phyloP scores from a whole-genome alignment of 306 rosid species.

The Inga oerstediana region DNA sequence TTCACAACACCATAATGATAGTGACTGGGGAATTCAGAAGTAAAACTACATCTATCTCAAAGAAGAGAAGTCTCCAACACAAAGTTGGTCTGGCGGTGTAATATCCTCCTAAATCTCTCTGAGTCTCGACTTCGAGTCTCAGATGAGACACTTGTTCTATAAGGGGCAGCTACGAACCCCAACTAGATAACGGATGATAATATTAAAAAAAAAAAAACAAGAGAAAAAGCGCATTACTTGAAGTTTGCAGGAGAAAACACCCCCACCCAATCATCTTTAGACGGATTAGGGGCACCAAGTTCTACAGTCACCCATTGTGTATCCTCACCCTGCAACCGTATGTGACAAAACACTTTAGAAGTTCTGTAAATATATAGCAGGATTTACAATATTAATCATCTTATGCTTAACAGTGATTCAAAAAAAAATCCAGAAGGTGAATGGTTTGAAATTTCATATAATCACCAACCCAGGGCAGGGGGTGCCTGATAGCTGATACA shows the following conservation, averaged over 20 bases:
- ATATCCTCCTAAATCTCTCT: no score
- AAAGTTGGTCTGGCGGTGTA: no score
- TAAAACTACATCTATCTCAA: background rate
- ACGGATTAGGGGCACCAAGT: slow-evolving; percentile 39
- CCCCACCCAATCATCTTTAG: slow-evolving; percentile 59
- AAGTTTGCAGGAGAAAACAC: slow-evolving; percentile 66
- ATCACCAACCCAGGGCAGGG: background rate
- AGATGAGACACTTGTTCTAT: no score
- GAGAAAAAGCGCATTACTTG: slow-evolving; percentile 39
- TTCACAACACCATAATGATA: background rate
- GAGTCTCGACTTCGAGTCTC: no score
- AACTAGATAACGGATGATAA: no score
- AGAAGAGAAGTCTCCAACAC: background rate
- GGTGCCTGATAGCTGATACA: no score
- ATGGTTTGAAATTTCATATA: no score
- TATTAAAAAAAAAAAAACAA: no score
- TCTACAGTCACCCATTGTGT: slow-evolving; percentile 51
- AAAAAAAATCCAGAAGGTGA: background rate
- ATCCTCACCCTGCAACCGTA: slow-evolving; percentile 55
- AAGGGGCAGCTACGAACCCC: no score
- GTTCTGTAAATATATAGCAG: background rate
- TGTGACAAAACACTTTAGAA: background rate
- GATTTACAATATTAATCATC: background rate
- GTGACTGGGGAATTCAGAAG: background rate
- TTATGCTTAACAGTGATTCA: no score